Evolutionary conservation across 202 grass and related monocot genomes (phyloP).

Genomic region (Digitaria exilis): DNA sequence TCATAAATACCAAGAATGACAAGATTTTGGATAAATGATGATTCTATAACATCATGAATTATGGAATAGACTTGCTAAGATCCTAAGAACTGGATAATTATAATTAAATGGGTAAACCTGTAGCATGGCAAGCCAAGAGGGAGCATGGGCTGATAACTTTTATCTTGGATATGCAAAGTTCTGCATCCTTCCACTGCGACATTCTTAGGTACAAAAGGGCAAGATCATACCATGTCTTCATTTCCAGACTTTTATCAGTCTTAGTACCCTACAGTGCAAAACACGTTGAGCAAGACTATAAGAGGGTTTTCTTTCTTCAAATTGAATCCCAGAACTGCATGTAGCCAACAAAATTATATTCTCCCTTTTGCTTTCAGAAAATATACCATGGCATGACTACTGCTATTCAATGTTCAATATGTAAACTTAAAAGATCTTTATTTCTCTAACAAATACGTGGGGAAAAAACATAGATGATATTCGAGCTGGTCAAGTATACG

Average conservation of each 20-base stretch:
- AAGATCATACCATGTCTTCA: slow-evolving; percentile 82
- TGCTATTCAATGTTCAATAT: slow-evolving; percentile 10
- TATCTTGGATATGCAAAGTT: slow-evolving; percentile 68
- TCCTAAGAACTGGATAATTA: not conserved
- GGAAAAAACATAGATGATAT: not conserved
- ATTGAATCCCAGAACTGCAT: slow-evolving; percentile 16
- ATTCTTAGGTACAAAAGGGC: slow-evolving; percentile 78
- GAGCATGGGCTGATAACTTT: slow-evolving; percentile 56
- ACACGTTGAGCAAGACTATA: not conserved
- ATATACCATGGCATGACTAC: not conserved
- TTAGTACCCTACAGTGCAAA: slow-evolving; percentile 52
- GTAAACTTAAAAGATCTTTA: not conserved
- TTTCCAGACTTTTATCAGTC: slow-evolving; percentile 66
- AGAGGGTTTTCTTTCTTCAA: slow-evolving; percentile 5
- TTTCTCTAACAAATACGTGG: not conserved
- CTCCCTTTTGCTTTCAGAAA: not conserved
- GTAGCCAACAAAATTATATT: not conserved
- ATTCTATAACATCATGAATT: not conserved
- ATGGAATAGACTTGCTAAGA: not conserved
- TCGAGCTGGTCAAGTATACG: not conserved
- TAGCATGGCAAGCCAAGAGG: slow-evolving; percentile 60
- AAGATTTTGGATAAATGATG: not conserved
- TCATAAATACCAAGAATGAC: slow-evolving; percentile 15
- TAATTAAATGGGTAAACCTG: slow-evolving; percentile 45
- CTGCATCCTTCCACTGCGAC: slow-evolving; percentile 80